Conservation (phyloP, 2,329 filamentous ascomycete species). For the Emergomyces africanus region DNA sequence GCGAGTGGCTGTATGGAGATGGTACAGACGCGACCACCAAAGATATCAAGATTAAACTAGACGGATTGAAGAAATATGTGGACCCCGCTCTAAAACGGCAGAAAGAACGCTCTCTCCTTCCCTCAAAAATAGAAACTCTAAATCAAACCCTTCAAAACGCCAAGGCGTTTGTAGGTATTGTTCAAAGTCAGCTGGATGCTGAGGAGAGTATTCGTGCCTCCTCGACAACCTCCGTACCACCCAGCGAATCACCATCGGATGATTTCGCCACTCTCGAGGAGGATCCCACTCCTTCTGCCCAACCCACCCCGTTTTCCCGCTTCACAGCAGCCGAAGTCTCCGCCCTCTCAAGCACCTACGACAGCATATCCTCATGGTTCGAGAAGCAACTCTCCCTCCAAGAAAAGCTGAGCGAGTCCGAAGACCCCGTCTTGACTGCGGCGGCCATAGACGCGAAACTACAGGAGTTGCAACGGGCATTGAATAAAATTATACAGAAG, state of each 20-base stretch:
- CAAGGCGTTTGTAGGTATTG: constrained; percentile 53
- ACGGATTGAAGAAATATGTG: constrained; percentile 64
- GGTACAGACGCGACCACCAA: constrained; percentile 63
- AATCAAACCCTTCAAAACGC: constrained; percentile 60
- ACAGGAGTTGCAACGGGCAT: constrained; percentile 56
- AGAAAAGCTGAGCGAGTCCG: constrained; percentile 52
- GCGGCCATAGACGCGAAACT: constrained; percentile 59
- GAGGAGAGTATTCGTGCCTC: constrained; percentile 50
- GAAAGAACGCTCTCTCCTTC: constrained; percentile 58
- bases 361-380: constrained; percentile 59
- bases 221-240: constrained; percentile 20
- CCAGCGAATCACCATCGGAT: constrained; percentile 18
- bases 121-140: constrained; percentile 53
- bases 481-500: constrained; percentile 58
- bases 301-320: constrained; percentile 39
- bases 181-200: constrained; percentile 61
- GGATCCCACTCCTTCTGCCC: constrained; percentile 35
- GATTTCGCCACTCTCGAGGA: constrained; percentile 66
- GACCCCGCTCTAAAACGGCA: constrained; percentile 63
- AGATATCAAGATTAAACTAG: constrained; percentile 62
- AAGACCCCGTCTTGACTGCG: constrained; percentile 61
- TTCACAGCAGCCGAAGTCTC: constrained; percentile 64
- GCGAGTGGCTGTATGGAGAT: constrained; percentile 86
- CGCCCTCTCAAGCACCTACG: constrained; percentile 49
- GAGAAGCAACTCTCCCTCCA: constrained; percentile 58